Conservation (phyloP, 805 yeast genomes). For the Pichia heedii region DNA sequence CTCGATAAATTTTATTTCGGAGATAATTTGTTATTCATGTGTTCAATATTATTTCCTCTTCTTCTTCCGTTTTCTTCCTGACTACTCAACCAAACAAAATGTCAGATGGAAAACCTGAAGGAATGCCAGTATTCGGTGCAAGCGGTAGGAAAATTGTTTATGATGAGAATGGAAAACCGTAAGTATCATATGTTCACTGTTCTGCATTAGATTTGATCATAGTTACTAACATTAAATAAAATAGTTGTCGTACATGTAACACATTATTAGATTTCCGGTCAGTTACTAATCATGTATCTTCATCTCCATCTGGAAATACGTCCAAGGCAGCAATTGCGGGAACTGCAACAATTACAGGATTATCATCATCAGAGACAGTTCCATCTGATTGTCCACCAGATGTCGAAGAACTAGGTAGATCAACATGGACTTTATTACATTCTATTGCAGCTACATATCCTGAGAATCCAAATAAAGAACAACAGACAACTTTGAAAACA, state of each 20-base stretch:
- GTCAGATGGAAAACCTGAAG: slow-evolving; percentile 9
- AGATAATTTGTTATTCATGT: no score
- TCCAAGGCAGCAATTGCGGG: slow-evolving; percentile 10
- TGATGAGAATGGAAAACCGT: slow-evolving; percentile 93
- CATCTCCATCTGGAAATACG: slow-evolving; percentile 3
- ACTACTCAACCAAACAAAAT: neutral
- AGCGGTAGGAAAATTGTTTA: slow-evolving; percentile 63
- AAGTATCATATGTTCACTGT: slow-evolving; percentile 28
- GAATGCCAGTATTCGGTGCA: slow-evolving; percentile 40
- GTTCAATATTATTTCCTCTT: neutral
- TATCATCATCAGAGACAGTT: slow-evolving; percentile 23
- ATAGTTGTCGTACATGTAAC: slow-evolving; percentile 77
- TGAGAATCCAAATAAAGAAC: slow-evolving; percentile 44
- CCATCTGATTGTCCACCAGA: slow-evolving; percentile 74
- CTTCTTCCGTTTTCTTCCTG: neutral
- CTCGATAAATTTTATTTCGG: no score
- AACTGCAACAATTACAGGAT: slow-evolving; percentile 8
- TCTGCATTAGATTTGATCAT: neutral
- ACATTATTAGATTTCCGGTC: slow-evolving; percentile 68
- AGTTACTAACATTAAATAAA: neutral
- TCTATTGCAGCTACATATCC: slow-evolving; percentile 89
- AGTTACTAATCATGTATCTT: slow-evolving; percentile 32
- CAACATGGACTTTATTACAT: slow-evolving; percentile 91
- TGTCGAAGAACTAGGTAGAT: slow-evolving; percentile 66
- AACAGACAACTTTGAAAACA: slow-evolving; percentile 63